phyloP scores from a whole-genome alignment of 345 rosid species.

The Passiflora organensis region DNA sequence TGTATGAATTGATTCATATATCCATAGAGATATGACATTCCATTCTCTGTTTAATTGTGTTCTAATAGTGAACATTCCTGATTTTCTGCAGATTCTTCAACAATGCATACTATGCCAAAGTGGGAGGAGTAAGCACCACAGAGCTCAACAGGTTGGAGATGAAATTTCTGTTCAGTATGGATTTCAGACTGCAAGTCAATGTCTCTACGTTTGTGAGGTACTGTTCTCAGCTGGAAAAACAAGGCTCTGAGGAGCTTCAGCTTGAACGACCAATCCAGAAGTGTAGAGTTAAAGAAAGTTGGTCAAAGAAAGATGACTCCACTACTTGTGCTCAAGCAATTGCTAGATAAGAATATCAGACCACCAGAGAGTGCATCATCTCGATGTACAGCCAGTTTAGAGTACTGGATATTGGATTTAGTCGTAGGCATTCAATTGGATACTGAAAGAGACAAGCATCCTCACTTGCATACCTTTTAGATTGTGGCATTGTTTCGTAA shows the following conservation, averaged over 20 bases:
- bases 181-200: conserved; percentile 77
- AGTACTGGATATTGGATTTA: conserved; percentile 10
- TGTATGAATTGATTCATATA: not conserved
- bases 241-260: conserved; percentile 34
- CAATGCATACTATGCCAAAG: conserved; percentile 86
- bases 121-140: conserved; percentile 78
- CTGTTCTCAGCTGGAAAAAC: conserved; percentile 64
- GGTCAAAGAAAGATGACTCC: conserved; percentile 56
- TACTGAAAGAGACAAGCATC: conserved; percentile 7
- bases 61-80: not conserved
- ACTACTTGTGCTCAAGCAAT: conserved; percentile 40
- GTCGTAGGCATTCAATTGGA: conserved; percentile 9
- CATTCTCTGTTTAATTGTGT: not conserved
- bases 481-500: conserved; percentile 1
- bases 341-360: conserved; percentile 36
- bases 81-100: conserved; percentile 62
- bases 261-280: conserved; percentile 47
- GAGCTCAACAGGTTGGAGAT: conserved; percentile 83
- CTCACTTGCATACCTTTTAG: conserved; percentile 3
- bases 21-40: not conserved
- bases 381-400: conserved; percentile 7
- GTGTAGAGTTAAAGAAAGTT: conserved; percentile 48
- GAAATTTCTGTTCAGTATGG: conserved; percentile 67
- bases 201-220: conserved; percentile 50
- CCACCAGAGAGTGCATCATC: conserved; percentile 10